Conservation (phyloP, 1,139 yeast genomes). For the Arxiozyma slooffiae region DNA sequence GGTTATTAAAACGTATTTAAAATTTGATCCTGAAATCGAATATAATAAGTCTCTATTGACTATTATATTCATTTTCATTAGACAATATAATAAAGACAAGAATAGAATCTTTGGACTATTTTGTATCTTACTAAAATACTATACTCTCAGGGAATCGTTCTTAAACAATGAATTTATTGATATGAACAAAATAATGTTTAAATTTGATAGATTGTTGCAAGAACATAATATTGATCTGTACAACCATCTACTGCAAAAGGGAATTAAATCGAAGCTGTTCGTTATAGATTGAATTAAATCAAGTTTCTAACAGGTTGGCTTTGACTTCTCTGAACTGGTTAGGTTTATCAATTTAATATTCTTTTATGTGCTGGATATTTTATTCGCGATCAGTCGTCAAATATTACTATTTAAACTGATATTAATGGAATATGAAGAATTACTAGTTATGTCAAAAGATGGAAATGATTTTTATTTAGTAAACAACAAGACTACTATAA, state of each 20-base stretch:
- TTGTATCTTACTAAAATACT: constrained; percentile 70
- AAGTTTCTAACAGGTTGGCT: constrained; percentile 63
- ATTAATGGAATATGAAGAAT: constrained; percentile 58
- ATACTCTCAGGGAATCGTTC: constrained; percentile 60
- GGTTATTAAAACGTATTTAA: constrained; percentile 71
- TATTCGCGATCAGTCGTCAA: constrained; percentile 71
- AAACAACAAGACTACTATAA: background rate
- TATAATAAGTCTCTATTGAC: constrained; percentile 96
- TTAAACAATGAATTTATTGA: constrained; percentile 79
- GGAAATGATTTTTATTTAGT: constrained; percentile 20
- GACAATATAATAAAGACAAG: constrained; percentile 34
- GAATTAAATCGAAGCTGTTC: constrained; percentile 84
- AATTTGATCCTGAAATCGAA: constrained; percentile 85
- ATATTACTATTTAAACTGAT: constrained; percentile 59
- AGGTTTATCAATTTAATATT: constrained; percentile 77
- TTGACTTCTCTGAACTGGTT: constrained; percentile 74
- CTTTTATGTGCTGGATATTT: constrained; percentile 80
- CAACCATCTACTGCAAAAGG: constrained; percentile 71
- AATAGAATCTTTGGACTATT: constrained; percentile 55
- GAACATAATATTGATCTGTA: constrained; percentile 37
- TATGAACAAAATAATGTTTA: constrained; percentile 65
- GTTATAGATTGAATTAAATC: constrained; percentile 96
- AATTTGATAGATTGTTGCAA: constrained; percentile 76
- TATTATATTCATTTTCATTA: constrained; percentile 55
- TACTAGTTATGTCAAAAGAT: constrained; percentile 67